Base-by-base conservation (phyloP, 257 asterid genomes). In the Plantago major region DNA sequence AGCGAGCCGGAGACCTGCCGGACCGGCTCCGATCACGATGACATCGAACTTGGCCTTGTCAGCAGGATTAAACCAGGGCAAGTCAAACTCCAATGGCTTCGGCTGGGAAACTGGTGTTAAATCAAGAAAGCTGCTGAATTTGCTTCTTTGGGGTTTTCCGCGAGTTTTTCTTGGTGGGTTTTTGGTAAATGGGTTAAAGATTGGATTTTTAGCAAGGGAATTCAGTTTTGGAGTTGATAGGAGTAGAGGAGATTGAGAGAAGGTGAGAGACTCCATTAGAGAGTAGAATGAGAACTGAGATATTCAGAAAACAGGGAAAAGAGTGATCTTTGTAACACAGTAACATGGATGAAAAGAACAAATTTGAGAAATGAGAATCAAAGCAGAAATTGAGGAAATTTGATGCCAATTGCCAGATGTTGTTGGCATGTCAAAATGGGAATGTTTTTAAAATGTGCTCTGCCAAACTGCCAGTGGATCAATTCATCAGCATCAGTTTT, bases 1-100 rank as follows among this genome's bases (percentile, higher is more conserved):
- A 8, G 96, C 89, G 9, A 89, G 77, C 37, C 96, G 77, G 66
- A 89, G 83, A 17, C 99, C 99, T 40, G 97, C 93, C 2, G 99
- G 99, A 22, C 99, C 99, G 53, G 94, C 82, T 6, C 99, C 99
- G 30, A 86, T 82, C 42, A 89, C 79, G 76, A 89, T 65, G 73
- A 86, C 84, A 65, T 92, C 97, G 61, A 86, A 92, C 33, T 69
- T 80, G 13, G 71, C 43, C 17, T 84, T 79, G 55, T 71, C 84
- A 2, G 84, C 60, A 38, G 82, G 87, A 46, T 79, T 66, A 42
- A 82, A 66, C 87, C 75, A 73, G 8, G 98, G 81, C 57, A 92
- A 42, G 53, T 86, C 89, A 44, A 82, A 73, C 46, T 76, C 68
- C 37, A 88, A 42, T 42, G 84, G 42, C 64, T 70, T 83, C 9